Base-by-base conservation (phyloP, 2,329 filamentous ascomycete genomes). In the Nemania sp. region DNA sequence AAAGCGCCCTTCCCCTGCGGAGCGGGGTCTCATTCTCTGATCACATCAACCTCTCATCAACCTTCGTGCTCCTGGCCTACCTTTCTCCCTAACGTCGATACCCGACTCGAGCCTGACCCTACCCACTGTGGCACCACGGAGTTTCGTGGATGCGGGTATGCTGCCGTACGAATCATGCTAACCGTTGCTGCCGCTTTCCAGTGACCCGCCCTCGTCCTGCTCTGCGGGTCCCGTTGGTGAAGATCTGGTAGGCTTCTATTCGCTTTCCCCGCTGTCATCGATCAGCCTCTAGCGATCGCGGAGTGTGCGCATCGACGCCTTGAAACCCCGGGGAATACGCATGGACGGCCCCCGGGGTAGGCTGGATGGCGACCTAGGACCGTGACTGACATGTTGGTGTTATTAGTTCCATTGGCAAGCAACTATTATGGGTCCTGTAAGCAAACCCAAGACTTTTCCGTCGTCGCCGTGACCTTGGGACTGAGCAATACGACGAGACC, bases 381-480 rank as follows among this genome's bases (percentile, higher is more conserved):
- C 59, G 35, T 54, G 63, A 62, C 77, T 80, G 66, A 80, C 69
- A 53, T 32, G 37, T 62, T 50, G 48, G 46, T 59, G 62, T 48
- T 55, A 64, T 72, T 72, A 99, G 94, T 99, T 99, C 77, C 95
- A 98, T 88, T 99, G 95, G 95, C 95, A 99, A 89, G 95, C 95
- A 74, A 99, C 95, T 54, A 99, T 99, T 78, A 99, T 99, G 95
- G 95, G 95, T 80, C 95, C 95, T 77, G 92, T 96, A 88, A 87
- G 91, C 87, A 48, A n/a, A 4, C n/a, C 40, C 21, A 39, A 40
- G 15, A 17, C 25, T 25, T 7, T 71, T 60, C 64, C 7, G 25
- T 32, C 34, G 12, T n/a, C 5, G 5, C 12, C 11, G 21, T 15
- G 6, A 42, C 12, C 42, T 49, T 20, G n/a, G 17, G 35, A 50